Conservation (phyloP, 2,329 filamentous ascomycete genomes). For the Fusarium coicis region DNA sequence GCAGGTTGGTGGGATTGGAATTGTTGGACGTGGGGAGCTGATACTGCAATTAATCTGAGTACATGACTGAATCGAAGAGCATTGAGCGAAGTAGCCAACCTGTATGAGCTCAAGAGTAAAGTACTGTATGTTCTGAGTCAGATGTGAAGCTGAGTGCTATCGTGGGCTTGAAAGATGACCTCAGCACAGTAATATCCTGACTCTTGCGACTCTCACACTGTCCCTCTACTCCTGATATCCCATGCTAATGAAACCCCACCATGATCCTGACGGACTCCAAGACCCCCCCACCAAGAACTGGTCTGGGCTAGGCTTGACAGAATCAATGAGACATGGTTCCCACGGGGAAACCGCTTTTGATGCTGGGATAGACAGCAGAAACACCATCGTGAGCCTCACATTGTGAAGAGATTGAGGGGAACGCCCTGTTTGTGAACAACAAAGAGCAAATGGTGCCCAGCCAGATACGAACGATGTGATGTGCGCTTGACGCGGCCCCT, state of each 20-base stretch:
- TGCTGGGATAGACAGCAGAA: constrained; percentile 2
- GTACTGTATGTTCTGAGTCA: constrained; percentile 40
- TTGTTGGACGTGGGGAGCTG: constrained; percentile 33
- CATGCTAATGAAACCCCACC: constrained; percentile 36
- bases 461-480: background rate
- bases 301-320: constrained; percentile 23
- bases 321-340: constrained; percentile 31
- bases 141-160: background rate
- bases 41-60: constrained; percentile 23
- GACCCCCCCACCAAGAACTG: constrained; percentile 36
- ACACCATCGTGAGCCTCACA: constrained; percentile 25
- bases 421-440: background rate
- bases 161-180: background rate
- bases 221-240: background rate
- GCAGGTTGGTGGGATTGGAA: constrained; percentile 29
- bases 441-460: background rate
- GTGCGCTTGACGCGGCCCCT: constrained; percentile 4
- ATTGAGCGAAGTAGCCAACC: constrained; percentile 8
- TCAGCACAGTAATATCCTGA: constrained; percentile 4
- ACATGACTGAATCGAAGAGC: constrained; percentile 31
- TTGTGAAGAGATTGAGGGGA: background rate
- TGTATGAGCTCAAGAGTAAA: constrained; percentile 17
- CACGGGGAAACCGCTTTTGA: constrained; percentile 23
- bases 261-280: constrained; percentile 13
- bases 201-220: background rate